Evolutionary conservation across 2,329 filamentous ascomycete species (phyloP).

Genomic region (Graphilbum fragrans): DNA sequence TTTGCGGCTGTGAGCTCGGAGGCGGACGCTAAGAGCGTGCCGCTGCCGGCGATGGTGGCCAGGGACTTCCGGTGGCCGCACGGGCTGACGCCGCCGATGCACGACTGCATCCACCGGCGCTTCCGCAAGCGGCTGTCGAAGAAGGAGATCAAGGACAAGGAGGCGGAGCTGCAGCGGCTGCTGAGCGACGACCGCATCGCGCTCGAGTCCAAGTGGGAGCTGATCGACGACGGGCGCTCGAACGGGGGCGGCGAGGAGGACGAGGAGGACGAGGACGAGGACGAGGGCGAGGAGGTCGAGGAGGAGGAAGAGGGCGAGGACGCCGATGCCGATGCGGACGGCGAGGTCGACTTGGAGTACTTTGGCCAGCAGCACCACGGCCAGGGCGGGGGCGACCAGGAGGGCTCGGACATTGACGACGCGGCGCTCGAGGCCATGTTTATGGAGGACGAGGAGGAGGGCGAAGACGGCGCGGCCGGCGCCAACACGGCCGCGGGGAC

Average conservation of each 20-base stretch:
- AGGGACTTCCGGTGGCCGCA: slow-evolving; percentile 65
- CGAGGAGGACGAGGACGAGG: slow-evolving; percentile 45
- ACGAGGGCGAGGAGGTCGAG: slow-evolving; percentile 27
- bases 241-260: slow-evolving; percentile 16
- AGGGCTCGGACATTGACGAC: slow-evolving; percentile 19
- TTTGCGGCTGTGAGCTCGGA: slow-evolving; percentile 56
- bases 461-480: slow-evolving; percentile 26
- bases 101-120: slow-evolving; percentile 68
- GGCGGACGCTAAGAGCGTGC: slow-evolving; percentile 49
- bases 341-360: slow-evolving; percentile 48
- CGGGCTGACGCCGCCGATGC: slow-evolving; percentile 79
- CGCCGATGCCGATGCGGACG: slow-evolving; percentile 36
- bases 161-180: slow-evolving; percentile 64
- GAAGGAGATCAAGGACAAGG: slow-evolving; percentile 74
- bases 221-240: slow-evolving; percentile 40
- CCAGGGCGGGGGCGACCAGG: not conserved
- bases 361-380: slow-evolving; percentile 17
- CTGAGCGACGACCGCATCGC: slow-evolving; percentile 56
- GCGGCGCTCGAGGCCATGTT: slow-evolving; percentile 23
- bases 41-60: slow-evolving; percentile 63
- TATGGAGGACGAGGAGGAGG: slow-evolving; percentile 39
- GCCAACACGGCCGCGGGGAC: slow-evolving; percentile 35
- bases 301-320: slow-evolving; percentile 42
- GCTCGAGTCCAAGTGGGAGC: slow-evolving; percentile 48
- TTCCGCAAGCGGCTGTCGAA: slow-evolving; percentile 76